These are phyloP conservation scores for Xylaria longipes DNA, from an alignment of 495 filamentous ascomycete genomes.

Conservation along the genomic window DNA sequence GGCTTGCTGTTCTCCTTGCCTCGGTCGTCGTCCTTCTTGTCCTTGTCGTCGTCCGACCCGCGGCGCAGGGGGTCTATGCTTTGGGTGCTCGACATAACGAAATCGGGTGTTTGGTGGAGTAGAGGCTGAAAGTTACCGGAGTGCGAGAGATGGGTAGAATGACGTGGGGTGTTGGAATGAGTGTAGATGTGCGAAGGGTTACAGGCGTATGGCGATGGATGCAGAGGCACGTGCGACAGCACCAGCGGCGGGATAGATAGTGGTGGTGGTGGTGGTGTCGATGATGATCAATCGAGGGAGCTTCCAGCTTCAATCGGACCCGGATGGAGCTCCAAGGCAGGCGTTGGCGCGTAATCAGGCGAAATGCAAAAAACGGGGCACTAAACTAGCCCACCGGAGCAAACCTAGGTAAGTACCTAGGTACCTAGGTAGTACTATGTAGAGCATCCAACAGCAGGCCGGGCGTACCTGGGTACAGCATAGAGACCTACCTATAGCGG, in stretches of 20 bases:
- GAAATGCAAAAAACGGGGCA: constrained; percentile 31
- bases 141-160: neutral
- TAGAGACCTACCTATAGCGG: neutral
- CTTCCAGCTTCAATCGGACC: constrained; percentile 22
- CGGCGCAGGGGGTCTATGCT: constrained; percentile 79
- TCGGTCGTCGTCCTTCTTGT: constrained; percentile 74
- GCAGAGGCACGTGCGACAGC: neutral
- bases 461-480: neutral
- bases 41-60: constrained; percentile 65
- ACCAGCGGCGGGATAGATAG: neutral
- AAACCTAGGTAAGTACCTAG: no score
- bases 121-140: neutral
- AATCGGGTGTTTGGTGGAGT: constrained; percentile 7
- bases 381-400: constrained; percentile 5
- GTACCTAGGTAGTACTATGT: no score
- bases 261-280: neutral
- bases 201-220: neutral
- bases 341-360: constrained; percentile 42
- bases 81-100: constrained; percentile 81
- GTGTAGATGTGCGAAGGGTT: neutral
- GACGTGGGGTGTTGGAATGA: neutral
- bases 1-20: constrained; percentile 70
- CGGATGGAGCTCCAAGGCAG: constrained; percentile 32
- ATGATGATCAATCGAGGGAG: constrained; percentile 19
- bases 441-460: no score